Evolutionary conservation across 768 basidiomycete genomes (phyloP), one percentile per base, ranked within the genome.

Genomic region (Mycena alexandri): DNA sequence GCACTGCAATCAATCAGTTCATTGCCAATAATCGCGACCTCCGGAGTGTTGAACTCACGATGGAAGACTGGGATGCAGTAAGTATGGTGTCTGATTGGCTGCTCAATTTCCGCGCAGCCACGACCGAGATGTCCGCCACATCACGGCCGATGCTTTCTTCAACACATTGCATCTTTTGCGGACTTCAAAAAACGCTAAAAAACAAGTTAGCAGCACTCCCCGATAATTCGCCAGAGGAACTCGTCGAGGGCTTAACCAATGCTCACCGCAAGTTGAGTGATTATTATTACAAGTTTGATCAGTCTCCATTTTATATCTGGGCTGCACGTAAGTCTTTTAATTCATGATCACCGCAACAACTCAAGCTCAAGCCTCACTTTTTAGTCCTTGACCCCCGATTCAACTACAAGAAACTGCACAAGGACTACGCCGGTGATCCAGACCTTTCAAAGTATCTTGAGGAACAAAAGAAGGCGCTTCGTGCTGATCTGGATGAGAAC

Each of bases 51-150:
- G 62, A 68, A 21, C 42, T 71, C 7, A 55, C 34, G 3, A 25
- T 53, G 25, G 22, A 64, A 16, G 70, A 71, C 61, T 71, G 70
- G 66, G 24, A 63, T 38, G 67, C 70, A 22, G 68, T 71, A n/a
- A 17, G 11, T 2, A n/a, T 58, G 25, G 66, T 68, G n/a, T 42
- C 50, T 1, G 63, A 64, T 25, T 71, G 70, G 70, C 52, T 71
- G 33, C 25, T 41, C 24, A 33, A 51, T 3, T 71, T 71, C 41
- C 57, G 62, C 6, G 25, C 61, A 2, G 74, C 73, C 5, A 75
- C 74, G 0, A 71, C 47, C 14, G 63, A 70, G 24, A 75, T 75
- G 73, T 73, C 71, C 1, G 64, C 67, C 21, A 75, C 73, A 2
- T 64, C 59, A 24, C 58, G 54, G 2, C 65, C 65, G 2, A 70